Conservation (phyloP, 2,329 filamentous ascomycete species). For the Rutstroemia sp. region DNA sequence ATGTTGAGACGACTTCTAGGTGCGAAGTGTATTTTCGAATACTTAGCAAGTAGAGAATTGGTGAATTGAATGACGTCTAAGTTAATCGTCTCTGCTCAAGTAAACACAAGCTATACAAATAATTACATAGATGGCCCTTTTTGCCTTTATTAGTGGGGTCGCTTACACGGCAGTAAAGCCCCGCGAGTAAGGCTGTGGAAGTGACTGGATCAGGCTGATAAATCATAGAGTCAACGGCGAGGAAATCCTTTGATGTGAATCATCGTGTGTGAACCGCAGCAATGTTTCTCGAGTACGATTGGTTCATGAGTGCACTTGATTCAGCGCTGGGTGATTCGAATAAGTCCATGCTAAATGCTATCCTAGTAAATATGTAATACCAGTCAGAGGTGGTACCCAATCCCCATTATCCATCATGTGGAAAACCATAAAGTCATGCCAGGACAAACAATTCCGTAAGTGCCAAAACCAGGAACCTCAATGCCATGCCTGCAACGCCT, state of each 20-base stretch:
- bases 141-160: not conserved
- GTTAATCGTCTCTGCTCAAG: not conserved
- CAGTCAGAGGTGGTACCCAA: not conserved
- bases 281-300: not conserved
- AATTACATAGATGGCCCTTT: not conserved
- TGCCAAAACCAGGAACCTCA: not conserved
- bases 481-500: slow-evolving; percentile 5
- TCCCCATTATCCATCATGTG: not conserved
- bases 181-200: slow-evolving; percentile 2
- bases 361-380: too few relatives aligned
- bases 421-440: not conserved
- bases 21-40: too few relatives aligned
- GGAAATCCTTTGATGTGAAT: not conserved
- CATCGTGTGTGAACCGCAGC: not conserved
- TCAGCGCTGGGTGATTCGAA: not conserved
- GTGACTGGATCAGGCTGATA: slow-evolving; percentile 5
- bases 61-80: not conserved
- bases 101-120: not conserved
- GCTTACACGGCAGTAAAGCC: not conserved
- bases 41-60: too few relatives aligned
- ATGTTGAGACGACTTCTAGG: not conserved
- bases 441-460: not conserved
- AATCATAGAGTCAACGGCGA: not conserved
- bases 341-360: not conserved
- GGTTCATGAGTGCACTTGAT: not conserved